Evolutionary conservation across 2,329 filamentous ascomycete species (phyloP), one percentile per base, ranked within the genome.

Genomic region (Colletotrichum siamense): DNA sequence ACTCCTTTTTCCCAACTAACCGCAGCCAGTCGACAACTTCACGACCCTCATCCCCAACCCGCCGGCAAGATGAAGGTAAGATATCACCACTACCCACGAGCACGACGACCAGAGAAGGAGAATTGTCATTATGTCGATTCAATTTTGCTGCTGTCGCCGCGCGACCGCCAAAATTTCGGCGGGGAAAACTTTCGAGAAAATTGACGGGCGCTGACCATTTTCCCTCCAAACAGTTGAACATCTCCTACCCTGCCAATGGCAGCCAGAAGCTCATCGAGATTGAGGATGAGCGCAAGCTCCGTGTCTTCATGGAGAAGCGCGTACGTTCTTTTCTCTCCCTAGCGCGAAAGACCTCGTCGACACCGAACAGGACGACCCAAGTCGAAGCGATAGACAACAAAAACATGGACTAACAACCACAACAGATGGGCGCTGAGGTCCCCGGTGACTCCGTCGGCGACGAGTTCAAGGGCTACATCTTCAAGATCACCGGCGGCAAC

Each of bases 401-500:
- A 71, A n/a, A 59, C n/a, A 36, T 15, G 77, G 79, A 80, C 86
- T 87, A 81, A 88, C 82, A 78, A 79, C 16, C 49, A 73, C 79
- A 61, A 71, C 85, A 94, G 91, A 97, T 97, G 95, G 95, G 95
- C 86, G 92, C 94, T 85, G 95, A 98, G 91, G 95, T 99, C 84
- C 90, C 95, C 83, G 97, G 94, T 85, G 98, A 99, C 91, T 94
- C 94, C 87, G 92, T 99, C 85, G 97, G 97, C 86, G 96, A 99
- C 87, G 97, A 99, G 91, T 99, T 98, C 95, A 98, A 98, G 93
- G 97, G 97, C 89, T 99, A 99, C 92, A 94, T 99, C 91, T 96
- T 99, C 94, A 94, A 93, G 88, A 99, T 99, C 92, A 99, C 97
- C 85, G 98, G 97, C 86, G 97, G 98, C 87, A 99, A 99, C 95